These are phyloP conservation scores for Arxiozyma bovina DNA, from an alignment of 1,139 yeast genomes.

Conservation along the genomic window DNA sequence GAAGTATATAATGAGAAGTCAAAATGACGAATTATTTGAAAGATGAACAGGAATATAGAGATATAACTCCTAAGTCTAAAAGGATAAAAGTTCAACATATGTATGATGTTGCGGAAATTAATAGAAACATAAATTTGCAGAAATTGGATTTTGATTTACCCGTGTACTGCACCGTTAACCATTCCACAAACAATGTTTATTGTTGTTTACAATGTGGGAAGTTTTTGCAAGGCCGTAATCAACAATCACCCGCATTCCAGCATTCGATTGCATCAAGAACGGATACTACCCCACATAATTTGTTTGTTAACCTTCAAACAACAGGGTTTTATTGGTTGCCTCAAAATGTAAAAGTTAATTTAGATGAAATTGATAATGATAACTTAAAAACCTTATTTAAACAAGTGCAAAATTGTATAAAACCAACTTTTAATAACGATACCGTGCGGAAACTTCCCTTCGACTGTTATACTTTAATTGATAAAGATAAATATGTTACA, in stretches of 20 bases:
- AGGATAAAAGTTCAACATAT: neutral
- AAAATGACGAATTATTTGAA: neutral
- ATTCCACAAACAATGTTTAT: conserved; percentile 54
- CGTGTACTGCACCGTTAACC: conserved; percentile 54
- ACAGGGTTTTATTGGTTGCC: conserved; percentile 51
- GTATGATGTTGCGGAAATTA: neutral
- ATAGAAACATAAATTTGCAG: conserved; percentile 33
- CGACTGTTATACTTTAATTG: conserved; percentile 34
- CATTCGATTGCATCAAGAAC: conserved; percentile 41
- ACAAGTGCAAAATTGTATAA: conserved; percentile 42
- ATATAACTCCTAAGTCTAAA: neutral
- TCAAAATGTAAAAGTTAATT: conserved; percentile 31
- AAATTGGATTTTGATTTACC: conserved; percentile 64
- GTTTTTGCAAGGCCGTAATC: conserved; percentile 60
- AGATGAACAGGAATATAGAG: neutral
- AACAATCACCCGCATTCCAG: conserved; percentile 53
- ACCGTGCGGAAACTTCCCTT: conserved; percentile 30
- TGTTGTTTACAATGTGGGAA: conserved; percentile 71
- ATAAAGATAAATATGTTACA: conserved; percentile 41
- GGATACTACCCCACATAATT: conserved; percentile 47
- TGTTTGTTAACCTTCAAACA: conserved; percentile 48
- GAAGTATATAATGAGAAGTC: neutral
- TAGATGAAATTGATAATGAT: conserved; percentile 5
- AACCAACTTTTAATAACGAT: conserved; percentile 41
- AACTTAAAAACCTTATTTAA: conserved; percentile 26